Base-by-base conservation (phyloP, 495 filamentous ascomycete species). In the Xylaria curta region DNA sequence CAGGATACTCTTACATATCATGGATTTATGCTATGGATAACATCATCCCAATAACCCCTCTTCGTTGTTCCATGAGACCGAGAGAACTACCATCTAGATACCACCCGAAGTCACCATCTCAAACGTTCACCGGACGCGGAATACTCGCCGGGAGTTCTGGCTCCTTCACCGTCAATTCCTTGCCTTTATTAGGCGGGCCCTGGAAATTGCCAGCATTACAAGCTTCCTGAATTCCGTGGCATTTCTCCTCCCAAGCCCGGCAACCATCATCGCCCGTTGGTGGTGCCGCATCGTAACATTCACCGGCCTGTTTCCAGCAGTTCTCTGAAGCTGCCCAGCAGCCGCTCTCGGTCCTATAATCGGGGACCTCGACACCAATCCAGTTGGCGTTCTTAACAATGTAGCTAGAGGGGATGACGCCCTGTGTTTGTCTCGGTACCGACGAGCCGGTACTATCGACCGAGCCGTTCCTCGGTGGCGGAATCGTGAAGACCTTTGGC, bases 341-440 rank as follows among this genome's bases (percentile, higher is more conserved):
- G n/a, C 87, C 85, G 15, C 73, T 68, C 72, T 88, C 81, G 47
- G 81, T 80, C 6, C 77, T 80, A 78, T 90, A 94, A 10, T 68
- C 69, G 0, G 87, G 78, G 0, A 92, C 80, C 73, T 91, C 86
- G 26, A 84, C 74, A 42, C 85, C 90, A 77, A 90, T 92, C 92
- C 91, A 94, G 79, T 93, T 92, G 47, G 82, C 91, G 75, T 91
- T 92, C 70, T 87, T 85, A 62, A 91, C 77, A 40, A 91, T 81
- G 77, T 88, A 92, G 58, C 80, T 76, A 0, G 74, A 60, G 0
- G 89, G 90, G 53, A 88, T 81, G 15, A 80, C 75, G 46, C 85
- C 86, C 13, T 82, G 66, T n/a, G 72, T 76, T 62, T 85, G 82
- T 17, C 73, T 76, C 3, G 40, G 60, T 10, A 64, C 72, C 36